Conservation (phyloP, 805 yeast species). For the Candida multigemmis region DNA sequence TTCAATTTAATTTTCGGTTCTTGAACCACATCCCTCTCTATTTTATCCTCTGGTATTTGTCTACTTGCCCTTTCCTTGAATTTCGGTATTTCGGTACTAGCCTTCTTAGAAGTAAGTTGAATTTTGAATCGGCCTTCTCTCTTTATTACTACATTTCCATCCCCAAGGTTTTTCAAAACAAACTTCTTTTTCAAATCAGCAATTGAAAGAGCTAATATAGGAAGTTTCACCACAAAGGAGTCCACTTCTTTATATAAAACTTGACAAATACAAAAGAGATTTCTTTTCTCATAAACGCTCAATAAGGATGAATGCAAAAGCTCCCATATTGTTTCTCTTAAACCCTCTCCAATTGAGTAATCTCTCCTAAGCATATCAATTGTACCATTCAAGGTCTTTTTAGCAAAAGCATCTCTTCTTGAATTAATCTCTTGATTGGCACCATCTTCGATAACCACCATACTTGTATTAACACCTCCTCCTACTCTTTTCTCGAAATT, state of each 20-base stretch:
- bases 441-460: constrained; percentile 53
- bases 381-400: constrained; percentile 57
- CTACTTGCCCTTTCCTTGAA: constrained; percentile 1
- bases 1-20: constrained; percentile 3
- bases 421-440: constrained; percentile 32
- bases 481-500: constrained; percentile 19
- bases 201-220: constrained; percentile 51
- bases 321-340: constrained; percentile 59
- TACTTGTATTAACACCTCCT: constrained; percentile 16
- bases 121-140: constrained; percentile 52
- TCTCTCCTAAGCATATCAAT: constrained; percentile 56
- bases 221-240: constrained; percentile 50
- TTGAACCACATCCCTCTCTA: no score
- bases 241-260: constrained; percentile 58
- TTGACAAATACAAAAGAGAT: constrained; percentile 54
- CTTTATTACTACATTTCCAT: constrained; percentile 48
- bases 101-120: constrained; percentile 28
- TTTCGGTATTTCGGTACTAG: constrained; percentile 3
- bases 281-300: constrained; percentile 50
- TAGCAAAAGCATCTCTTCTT: constrained; percentile 57
- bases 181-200: constrained; percentile 43
- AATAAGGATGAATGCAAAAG: constrained; percentile 53
- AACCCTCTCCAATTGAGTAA: constrained; percentile 45
- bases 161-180: constrained; percentile 46
- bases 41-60: not conserved